Percentiles rank a stretch among this genome's conserved stretches.
Evolutionary conservation across 192 early-diverging fungal species (phyloP).

Genomic region (Spinellus fusiger): DNA sequence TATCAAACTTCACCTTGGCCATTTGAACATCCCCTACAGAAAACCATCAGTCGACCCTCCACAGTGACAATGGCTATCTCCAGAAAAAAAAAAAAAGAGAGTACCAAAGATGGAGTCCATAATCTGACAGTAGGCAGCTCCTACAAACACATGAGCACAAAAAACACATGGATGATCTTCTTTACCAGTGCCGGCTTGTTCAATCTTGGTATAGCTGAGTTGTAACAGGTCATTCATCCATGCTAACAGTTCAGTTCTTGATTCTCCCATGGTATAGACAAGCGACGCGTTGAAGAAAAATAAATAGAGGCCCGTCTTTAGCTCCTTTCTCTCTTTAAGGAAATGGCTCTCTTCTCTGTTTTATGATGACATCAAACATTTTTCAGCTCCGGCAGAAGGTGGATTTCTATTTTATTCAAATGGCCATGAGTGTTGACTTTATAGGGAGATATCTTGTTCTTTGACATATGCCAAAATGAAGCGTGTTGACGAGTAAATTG

Average conservation of each 20-base stretch:
- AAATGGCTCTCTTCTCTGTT: neutral
- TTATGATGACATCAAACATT: neutral
- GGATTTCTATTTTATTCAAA: no score
- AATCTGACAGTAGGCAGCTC: conserved; percentile 65
- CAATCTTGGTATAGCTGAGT: conserved; percentile 87
- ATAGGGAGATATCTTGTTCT: no score
- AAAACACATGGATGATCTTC: conserved; percentile 10
- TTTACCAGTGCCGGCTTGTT: conserved; percentile 89
- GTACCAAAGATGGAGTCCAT: conserved; percentile 63
- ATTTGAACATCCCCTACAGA: conserved; percentile 69
- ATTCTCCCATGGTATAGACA: conserved; percentile 69
- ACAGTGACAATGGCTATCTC: neutral
- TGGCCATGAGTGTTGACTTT: no score
- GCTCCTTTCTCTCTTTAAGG: neutral
- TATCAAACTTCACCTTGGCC: conserved; percentile 86
- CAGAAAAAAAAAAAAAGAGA: neutral
- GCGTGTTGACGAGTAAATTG: no score
- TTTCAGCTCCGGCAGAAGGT: neutral
- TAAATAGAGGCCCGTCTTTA: neutral
- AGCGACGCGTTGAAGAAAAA: neutral
- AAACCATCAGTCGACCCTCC: neutral
- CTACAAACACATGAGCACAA: conserved; percentile 27
- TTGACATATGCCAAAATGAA: no score
- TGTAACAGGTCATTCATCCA: conserved; percentile 95
- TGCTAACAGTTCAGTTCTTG: conserved; percentile 82